phyloP scores from a whole-genome alignment of 495 filamentous ascomycete genomes.

The Parachaetomium inaequale region DNA sequence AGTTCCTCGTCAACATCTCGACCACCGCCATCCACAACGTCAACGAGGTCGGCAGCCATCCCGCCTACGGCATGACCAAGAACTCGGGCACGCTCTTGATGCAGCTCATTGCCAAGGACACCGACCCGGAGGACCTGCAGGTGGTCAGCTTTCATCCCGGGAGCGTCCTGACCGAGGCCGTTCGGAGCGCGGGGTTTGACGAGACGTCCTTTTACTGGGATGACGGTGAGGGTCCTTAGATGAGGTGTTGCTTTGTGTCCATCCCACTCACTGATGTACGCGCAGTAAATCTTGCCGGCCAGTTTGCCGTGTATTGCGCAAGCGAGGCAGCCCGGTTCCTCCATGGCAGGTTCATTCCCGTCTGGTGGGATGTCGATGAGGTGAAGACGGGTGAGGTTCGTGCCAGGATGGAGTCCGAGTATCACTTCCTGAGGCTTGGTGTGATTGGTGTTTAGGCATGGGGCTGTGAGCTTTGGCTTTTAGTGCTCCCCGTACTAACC shows the following conservation, averaged over 20 bases:
- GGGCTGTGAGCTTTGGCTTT: neutral
- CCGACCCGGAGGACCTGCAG: constrained; percentile 34
- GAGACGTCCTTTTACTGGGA: constrained; percentile 32
- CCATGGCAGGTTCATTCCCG: constrained; percentile 48
- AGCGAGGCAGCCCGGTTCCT: constrained; percentile 50
- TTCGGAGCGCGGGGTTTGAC: constrained; percentile 17
- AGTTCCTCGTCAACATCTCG: constrained; percentile 41
- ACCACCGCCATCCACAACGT: constrained; percentile 29
- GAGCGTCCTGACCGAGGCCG: constrained; percentile 32
- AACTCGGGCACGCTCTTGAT: constrained; percentile 35
- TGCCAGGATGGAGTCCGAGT: neutral
- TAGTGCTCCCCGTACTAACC: too few relatives aligned
- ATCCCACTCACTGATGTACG: neutral
- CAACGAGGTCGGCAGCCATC: constrained; percentile 4
- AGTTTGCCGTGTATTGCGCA: constrained; percentile 51
- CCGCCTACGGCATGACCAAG: constrained; percentile 40
- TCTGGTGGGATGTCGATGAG: constrained; percentile 55
- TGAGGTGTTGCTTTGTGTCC: neutral
- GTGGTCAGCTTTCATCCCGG: constrained; percentile 47
- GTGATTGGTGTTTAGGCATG: constrained; percentile 12
- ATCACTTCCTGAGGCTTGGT: constrained; percentile 15
- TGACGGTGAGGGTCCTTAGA: constrained; percentile 31
- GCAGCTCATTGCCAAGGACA: constrained; percentile 37
- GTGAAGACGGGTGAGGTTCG: constrained; percentile 25
- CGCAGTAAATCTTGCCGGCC: constrained; percentile 35